phyloP scores from a whole-genome alignment of 257 asterid species.

The Lycium barbarum region DNA sequence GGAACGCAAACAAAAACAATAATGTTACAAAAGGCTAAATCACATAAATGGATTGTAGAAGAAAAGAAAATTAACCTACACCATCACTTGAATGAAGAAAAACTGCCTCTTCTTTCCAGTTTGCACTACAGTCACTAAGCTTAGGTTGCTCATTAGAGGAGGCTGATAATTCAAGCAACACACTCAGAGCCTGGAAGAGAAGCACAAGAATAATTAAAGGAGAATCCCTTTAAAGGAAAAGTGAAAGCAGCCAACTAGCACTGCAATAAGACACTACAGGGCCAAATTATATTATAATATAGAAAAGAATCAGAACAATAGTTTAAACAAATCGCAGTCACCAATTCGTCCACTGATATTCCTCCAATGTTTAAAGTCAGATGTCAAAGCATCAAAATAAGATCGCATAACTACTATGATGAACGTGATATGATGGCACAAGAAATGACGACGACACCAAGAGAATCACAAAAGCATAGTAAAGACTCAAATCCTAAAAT shows the following conservation, averaged over 20 bases:
- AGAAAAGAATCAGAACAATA: constrained; percentile 5
- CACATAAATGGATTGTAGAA: constrained; percentile 18
- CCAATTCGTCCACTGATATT: neutral
- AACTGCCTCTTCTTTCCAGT: constrained; percentile 48
- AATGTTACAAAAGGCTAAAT: constrained; percentile 11
- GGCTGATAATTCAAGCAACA: constrained; percentile 74
- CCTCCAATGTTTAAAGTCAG: neutral
- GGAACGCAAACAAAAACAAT: neutral
- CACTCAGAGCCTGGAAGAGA: constrained; percentile 74
- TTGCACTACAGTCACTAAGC: constrained; percentile 39
- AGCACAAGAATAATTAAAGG: constrained; percentile 18
- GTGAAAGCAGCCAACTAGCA: no score
- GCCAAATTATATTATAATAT: constrained; percentile 9
- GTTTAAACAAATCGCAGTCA: neutral
- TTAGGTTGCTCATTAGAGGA: constrained; percentile 54
- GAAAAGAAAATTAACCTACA: constrained; percentile 50
- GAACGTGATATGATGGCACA: constrained; percentile 20
- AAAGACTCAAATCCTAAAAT: neutral
- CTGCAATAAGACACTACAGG: neutral
- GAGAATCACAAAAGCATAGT: neutral
- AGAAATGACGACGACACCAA: neutral
- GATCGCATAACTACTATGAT: neutral
- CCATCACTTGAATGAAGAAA: constrained; percentile 45
- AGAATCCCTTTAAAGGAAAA: neutral
- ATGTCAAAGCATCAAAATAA: constrained; percentile 15